Evolutionary conservation across 1,139 yeast genomes (phyloP).

Genomic region (Sugiyamaella grinbergsii): DNA sequence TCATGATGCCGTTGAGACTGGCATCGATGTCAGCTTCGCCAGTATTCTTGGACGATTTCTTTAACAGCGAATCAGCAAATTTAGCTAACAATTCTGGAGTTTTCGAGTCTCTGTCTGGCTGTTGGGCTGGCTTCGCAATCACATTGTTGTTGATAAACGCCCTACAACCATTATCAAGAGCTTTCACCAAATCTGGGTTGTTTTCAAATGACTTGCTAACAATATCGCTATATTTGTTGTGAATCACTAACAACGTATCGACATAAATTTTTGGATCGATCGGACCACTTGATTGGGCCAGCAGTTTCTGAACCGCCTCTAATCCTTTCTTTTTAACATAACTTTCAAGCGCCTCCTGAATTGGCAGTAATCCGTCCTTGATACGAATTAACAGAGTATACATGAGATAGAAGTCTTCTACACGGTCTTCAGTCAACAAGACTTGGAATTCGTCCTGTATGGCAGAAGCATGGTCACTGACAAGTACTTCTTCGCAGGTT

Average conservation of each 20-base stretch:
- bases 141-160: constrained; percentile 79
- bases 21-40: constrained; percentile 71
- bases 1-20: constrained; percentile 75
- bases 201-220: constrained; percentile 71
- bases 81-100: constrained; percentile 92
- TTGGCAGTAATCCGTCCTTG: constrained; percentile 66
- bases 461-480: constrained; percentile 73
- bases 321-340: constrained; percentile 76
- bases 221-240: constrained; percentile 65
- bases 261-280: constrained; percentile 81
- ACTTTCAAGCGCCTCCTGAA: constrained; percentile 70
- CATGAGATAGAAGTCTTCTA: constrained; percentile 76
- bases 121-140: constrained; percentile 64
- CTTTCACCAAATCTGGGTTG: constrained; percentile 79
- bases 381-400: constrained; percentile 75
- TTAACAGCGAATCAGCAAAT: constrained; percentile 82
- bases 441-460: constrained; percentile 76
- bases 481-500: constrained; percentile 72
- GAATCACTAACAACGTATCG: constrained; percentile 70
- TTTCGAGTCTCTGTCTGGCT: constrained; percentile 50
- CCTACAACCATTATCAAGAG: constrained; percentile 87
- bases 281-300: constrained; percentile 48
- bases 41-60: constrained; percentile 69
- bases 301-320: constrained; percentile 66
- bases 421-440: constrained; percentile 74